Evolutionary conservation across 306 rosid species (phyloP).

Genomic region (Albizia julibrissin): DNA sequence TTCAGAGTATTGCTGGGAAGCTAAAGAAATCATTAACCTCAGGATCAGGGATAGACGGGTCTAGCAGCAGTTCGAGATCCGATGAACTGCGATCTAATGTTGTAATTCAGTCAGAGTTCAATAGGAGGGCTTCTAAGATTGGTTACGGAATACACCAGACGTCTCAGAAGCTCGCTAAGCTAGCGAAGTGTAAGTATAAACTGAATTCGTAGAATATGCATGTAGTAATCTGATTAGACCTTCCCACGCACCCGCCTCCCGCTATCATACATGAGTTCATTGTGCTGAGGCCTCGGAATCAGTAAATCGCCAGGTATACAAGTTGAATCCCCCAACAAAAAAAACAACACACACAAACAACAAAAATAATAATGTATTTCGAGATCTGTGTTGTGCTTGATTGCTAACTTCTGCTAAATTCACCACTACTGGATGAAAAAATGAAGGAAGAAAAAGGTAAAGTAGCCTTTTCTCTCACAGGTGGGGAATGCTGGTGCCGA

Average conservation of each 20-base stretch:
- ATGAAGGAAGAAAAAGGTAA: not conserved
- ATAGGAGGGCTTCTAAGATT: conserved; percentile 81
- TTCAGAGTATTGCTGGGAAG: conserved; percentile 69
- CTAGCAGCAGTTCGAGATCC: conserved; percentile 59
- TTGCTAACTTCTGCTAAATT: not conserved
- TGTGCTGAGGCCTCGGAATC: not conserved
- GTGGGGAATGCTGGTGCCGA: not conserved
- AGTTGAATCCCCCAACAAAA: not conserved
- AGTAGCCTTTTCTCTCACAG: not conserved
- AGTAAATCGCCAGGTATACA: no score
- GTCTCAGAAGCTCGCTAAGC: conserved; percentile 85
- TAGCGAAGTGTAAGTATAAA: conserved; percentile 73
- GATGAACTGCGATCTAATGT: conserved; percentile 74
- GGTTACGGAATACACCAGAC: conserved; percentile 93
- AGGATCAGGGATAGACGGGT: conserved; percentile 50
- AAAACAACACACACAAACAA: no score
- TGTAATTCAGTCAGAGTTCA: conserved; percentile 80
- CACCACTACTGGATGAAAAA: not conserved
- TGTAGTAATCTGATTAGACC: not conserved
- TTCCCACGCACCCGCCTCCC: not conserved
- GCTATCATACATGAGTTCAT: not conserved
- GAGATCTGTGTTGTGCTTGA: not conserved
- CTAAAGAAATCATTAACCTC: conserved; percentile 69
- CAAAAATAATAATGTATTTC: not conserved
- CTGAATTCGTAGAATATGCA: not conserved